Base-by-base conservation (phyloP, 164 flowering plant genomes). In the Warburgia ugandensis region DNA sequence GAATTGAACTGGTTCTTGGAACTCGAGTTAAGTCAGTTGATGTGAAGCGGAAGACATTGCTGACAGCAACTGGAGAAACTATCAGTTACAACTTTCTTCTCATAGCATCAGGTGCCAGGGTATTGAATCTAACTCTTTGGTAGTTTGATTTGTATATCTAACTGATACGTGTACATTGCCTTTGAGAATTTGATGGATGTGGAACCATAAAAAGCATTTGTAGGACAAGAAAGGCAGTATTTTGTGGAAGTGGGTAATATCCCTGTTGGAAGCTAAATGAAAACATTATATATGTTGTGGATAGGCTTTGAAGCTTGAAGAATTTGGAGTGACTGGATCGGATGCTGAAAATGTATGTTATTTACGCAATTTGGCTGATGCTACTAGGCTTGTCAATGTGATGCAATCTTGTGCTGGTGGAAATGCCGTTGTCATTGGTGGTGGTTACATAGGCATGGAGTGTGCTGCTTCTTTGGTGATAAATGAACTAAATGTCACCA, bases 61-160 rank as follows among this genome's bases (percentile, higher is more conserved):
- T 86, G 47, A 85, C 96, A 50, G 86, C 85, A 28, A 62, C 81
- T 37, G 99, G 96, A 50, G 99, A 92, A 78, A 87, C 91, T 50
- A 88, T 92, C 54, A 88, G 89, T 63, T 92, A 88, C 67, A 82
- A 77, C 50, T 54, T 74, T 68, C 94, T 92, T 69, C 73, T 92
- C 54, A 70, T 88, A 63, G 99, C 96, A 62, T 88, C 96, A 51
- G 99, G 99, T 79, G 99, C 99, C 69, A 85, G 89, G 95, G 99
- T 92, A 86, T 44, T 72, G 60, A 50, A 56, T 57, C 79, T 67
- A 50, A 50, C 42, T 56, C 63, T 58, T 58, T 16, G 20, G 4
- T 53, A 29, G 10, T 56, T 44, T 13, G 46, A 33, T 39, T 12
- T 26, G n/a, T n/a, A n/a, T n/a, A n/a, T n/a, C n/a, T n/a, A n/a